A percentile compares a stretch with the other conserved stretches of the same genome.
Conservation (phyloP, 2,329 filamentous ascomycete genomes). For the Dothidotthia symphoricarpi region DNA sequence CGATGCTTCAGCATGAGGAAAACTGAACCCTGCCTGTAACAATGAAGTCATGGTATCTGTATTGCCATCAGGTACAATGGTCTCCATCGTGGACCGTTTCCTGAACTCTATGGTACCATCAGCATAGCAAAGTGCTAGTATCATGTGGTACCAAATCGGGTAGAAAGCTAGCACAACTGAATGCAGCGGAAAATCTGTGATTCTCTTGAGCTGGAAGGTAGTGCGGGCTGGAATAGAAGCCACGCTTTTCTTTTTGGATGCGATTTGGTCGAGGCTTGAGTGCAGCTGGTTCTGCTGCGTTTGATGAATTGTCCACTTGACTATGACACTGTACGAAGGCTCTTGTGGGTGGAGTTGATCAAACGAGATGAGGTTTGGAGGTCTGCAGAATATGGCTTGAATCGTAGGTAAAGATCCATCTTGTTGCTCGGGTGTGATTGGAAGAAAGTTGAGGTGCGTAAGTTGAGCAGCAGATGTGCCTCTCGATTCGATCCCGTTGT, state of each 20-base stretch:
- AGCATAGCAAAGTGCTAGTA: conserved; percentile 70
- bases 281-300: conserved; percentile 63
- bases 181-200: conserved; percentile 66
- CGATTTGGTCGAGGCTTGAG: conserved; percentile 73
- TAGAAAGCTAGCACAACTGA: conserved; percentile 70
- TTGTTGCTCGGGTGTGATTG: conserved; percentile 62
- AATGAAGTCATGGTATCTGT: conserved; percentile 66
- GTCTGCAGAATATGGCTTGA: conserved; percentile 68
- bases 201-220: conserved; percentile 50
- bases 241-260: conserved; percentile 60
- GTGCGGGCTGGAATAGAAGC: conserved; percentile 35
- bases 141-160: conserved; percentile 67
- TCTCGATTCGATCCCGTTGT: conserved; percentile 22
- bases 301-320: conserved; percentile 76
- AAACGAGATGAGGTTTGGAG: conserved; percentile 39
- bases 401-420: conserved; percentile 63
- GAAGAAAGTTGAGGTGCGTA: conserved; percentile 72
- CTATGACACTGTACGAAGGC: conserved; percentile 70
- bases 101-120: conserved; percentile 81
- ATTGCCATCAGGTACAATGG: conserved; percentile 64
- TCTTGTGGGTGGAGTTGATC: conserved; percentile 58
- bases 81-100: conserved; percentile 70
- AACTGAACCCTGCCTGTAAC: conserved; percentile 75
- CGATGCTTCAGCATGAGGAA: conserved; percentile 61
- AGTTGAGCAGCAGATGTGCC: conserved; percentile 46